phyloP scores from a whole-genome alignment of 345 rosid species.

The Lumnitzera racemosa region DNA sequence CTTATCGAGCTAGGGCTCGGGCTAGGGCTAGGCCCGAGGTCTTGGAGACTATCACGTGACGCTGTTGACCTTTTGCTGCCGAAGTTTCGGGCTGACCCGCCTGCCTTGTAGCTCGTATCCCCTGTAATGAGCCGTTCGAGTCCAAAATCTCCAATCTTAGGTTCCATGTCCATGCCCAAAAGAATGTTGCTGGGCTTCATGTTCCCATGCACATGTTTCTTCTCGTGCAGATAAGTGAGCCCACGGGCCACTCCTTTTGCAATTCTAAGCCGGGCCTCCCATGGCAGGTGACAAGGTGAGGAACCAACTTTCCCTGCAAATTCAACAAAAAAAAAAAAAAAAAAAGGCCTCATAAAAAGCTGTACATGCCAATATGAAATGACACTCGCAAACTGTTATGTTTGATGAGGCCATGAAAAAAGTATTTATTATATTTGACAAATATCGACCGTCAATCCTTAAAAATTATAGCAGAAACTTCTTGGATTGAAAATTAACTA shows the following conservation, averaged over 20 bases:
- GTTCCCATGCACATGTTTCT: slow-evolving; percentile 81
- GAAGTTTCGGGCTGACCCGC: slow-evolving; percentile 62
- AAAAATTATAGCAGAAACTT: no score
- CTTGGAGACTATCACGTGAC: slow-evolving; percentile 49
- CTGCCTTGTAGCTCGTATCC: slow-evolving; percentile 48
- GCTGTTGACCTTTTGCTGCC: slow-evolving; percentile 74
- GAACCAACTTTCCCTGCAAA: slow-evolving; percentile 75
- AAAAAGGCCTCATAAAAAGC: neutral
- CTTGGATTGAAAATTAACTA: no score
- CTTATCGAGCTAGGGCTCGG: slow-evolving; percentile 57
- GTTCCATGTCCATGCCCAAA: slow-evolving; percentile 68
- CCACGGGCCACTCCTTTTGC: slow-evolving; percentile 81
- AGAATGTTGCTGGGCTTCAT: slow-evolving; percentile 86
- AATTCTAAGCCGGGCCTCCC: slow-evolving; percentile 84
- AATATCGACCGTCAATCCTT: no score
- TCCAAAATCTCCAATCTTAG: slow-evolving; percentile 80
- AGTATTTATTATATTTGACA: no score
- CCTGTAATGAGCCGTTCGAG: slow-evolving; percentile 66
- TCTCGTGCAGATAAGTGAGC: slow-evolving; percentile 72
- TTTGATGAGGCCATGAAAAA: no score
- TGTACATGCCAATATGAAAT: no score
- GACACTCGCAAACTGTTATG: no score
- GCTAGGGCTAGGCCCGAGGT: slow-evolving; percentile 67
- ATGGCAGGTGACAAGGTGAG: slow-evolving; percentile 70
- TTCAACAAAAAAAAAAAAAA: neutral